Evolutionary conservation across 495 filamentous ascomycete species (phyloP).

Genomic region (Penicillium lividum): DNA sequence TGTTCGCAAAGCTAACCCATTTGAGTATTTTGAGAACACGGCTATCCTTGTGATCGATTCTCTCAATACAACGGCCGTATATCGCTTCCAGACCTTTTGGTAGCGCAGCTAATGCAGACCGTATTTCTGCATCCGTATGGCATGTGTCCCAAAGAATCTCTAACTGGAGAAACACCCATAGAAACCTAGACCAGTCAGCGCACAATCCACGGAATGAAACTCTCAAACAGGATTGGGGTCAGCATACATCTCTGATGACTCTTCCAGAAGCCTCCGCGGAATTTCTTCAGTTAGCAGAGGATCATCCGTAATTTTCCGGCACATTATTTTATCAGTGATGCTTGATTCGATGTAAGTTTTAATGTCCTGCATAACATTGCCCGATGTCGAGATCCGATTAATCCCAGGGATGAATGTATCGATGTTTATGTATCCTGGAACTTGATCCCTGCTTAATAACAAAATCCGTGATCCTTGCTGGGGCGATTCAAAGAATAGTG

Average conservation of each 20-base stretch:
- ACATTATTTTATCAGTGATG: constrained; percentile 22
- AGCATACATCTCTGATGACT: neutral
- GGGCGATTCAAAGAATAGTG: neutral
- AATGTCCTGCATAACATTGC: constrained; percentile 26
- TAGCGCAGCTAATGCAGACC: constrained; percentile 17
- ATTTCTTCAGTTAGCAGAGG: constrained; percentile 12
- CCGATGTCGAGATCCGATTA: constrained; percentile 23
- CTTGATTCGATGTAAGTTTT: constrained; percentile 24
- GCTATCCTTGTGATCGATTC: constrained; percentile 17
- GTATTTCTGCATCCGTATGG: constrained; percentile 26
- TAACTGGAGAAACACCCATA: constrained; percentile 34
- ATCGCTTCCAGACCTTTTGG: constrained; percentile 30
- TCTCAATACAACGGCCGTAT: constrained; percentile 22
- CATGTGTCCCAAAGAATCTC: constrained; percentile 34
- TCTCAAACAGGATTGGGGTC: neutral
- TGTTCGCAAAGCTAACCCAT: constrained; percentile 33
- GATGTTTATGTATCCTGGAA: constrained; percentile 24
- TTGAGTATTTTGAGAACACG: constrained; percentile 19
- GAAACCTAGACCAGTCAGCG: constrained; percentile 20
- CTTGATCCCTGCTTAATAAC: constrained; percentile 21
- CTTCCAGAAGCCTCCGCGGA: neutral
- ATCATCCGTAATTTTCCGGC: constrained; percentile 24
- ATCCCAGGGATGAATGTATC: constrained; percentile 17
- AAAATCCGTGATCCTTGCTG: constrained; percentile 15
- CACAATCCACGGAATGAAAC: neutral